Base-by-base conservation (phyloP, 257 asterid genomes). In the Ajuga chamaepitys region DNA sequence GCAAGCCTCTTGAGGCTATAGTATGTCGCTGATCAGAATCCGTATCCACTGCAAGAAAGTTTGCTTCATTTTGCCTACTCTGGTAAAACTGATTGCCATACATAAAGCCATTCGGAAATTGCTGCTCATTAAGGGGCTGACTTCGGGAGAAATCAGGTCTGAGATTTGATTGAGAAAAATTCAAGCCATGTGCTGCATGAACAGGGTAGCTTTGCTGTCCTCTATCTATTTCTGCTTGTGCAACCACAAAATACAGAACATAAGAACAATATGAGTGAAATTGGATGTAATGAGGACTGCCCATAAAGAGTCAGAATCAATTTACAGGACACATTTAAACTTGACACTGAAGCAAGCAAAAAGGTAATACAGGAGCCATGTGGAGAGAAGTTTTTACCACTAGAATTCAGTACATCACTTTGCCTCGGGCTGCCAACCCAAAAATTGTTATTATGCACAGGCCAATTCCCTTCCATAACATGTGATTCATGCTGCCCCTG, bases 401-500 rank as follows among this genome's bases (percentile, higher is more conserved):
- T 78, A 26, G 92, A 68, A 74, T 74, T 79, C 60, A 62, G 55
- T 52, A 66, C 35, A 58, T 85, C 79, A 66, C 35, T 70, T 65
- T 82, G 91, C 58, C 85, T 70, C 30, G 77, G 93, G 80, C 61
- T 81, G 66, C 92, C 93, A 75, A 54, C 85, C 87, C 86, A 80
- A 76, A 73, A 75, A 66, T 73, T 83, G 76, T 58, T 78, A 63
- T 80, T 78, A 30, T 63, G 74, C 52, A 74, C 80, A 8, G 89
- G 82, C 91, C 88, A 83, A 58, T 77, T 79, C 44, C 88, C 86
- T 45, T 85, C 94, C 66, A 70, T 71, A 70, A 74, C 80, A 42
- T 79, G 86, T 60, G 89, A 74, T 26, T 75, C 84, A 70, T 77
- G 85, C 74, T 81, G 97, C 63, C 82, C 96, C 80, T 74, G 92